These are phyloP conservation scores for Alliaria petiolata DNA, from an alignment of 345 rosid species.

Conservation along the genomic window DNA sequence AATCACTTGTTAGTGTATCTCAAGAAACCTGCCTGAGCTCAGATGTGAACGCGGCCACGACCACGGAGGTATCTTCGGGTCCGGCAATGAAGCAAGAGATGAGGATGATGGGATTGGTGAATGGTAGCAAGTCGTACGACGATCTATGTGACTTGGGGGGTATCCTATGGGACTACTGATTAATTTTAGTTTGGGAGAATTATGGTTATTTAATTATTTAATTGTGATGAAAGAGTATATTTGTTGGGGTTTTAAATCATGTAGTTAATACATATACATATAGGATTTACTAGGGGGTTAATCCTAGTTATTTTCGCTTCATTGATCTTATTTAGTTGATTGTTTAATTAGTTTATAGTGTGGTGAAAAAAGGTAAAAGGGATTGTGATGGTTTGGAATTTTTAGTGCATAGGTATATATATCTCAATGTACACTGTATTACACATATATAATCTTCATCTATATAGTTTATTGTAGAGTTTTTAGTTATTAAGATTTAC, in stretches of 20 bases:
- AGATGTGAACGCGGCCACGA: slow-evolving; percentile 25
- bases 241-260: slow-evolving; percentile 20
- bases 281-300: slow-evolving; percentile 25
- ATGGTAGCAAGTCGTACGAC: slow-evolving; percentile 29
- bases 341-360: slow-evolving; percentile 25
- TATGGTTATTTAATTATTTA: slow-evolving; percentile 13
- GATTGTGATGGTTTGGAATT: slow-evolving; percentile 22
- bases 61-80: slow-evolving; percentile 28
- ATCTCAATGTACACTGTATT: slow-evolving; percentile 3
- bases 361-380: background rate
- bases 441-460: slow-evolving; percentile 17
- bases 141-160: slow-evolving; percentile 33
- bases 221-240: slow-evolving; percentile 28
- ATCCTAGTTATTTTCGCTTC: slow-evolving; percentile 16
- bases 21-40: slow-evolving; percentile 37
- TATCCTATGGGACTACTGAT: slow-evolving; percentile 29
- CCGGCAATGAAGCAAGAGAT: slow-evolving; percentile 30
- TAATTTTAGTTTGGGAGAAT: background rate
- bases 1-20: slow-evolving; percentile 30
- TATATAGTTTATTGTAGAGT: background rate
- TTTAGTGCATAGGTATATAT: slow-evolving; percentile 21
- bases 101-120: slow-evolving; percentile 27
- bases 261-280: slow-evolving; percentile 22
- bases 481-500: background rate
- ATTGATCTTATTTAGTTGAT: slow-evolving; percentile 19